These are phyloP conservation scores for Kodamaea kaohsiungensis DNA, from an alignment of 805 yeast species.

Conservation along the genomic window DNA sequence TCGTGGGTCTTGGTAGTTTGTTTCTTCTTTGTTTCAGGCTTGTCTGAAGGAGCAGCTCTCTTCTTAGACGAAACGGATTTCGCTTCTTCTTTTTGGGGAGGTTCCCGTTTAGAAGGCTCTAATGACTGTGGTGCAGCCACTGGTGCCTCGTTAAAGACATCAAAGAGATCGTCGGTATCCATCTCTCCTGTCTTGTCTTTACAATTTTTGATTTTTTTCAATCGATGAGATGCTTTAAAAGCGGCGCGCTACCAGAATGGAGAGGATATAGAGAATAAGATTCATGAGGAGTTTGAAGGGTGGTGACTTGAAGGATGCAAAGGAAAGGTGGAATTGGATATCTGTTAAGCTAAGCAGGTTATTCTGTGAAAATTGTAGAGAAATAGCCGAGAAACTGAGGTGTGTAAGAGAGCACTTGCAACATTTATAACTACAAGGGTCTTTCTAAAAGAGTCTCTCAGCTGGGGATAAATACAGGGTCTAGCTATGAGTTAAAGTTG, in stretches of 20 bases:
- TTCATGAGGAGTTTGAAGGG: no score
- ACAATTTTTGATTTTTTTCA: not conserved
- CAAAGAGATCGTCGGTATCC: constrained; percentile 59
- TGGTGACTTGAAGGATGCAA: no score
- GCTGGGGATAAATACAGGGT: no score
- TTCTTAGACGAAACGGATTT: constrained; percentile 20
- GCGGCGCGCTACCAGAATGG: not conserved
- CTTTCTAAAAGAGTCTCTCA: no score
- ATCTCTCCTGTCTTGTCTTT: constrained; percentile 12
- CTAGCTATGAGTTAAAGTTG: no score
- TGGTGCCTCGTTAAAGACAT: constrained; percentile 61
- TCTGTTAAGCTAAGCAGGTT: no score
- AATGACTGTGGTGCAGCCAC: constrained; percentile 28
- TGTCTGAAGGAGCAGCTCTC: constrained; percentile 14
- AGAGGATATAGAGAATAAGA: not conserved
- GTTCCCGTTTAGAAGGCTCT: constrained; percentile 14
- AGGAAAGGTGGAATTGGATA: no score
- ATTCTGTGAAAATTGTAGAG: no score
- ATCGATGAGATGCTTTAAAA: not conserved
- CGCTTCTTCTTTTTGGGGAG: not conserved
- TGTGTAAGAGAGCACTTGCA: no score
- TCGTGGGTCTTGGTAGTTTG: constrained; percentile 26
- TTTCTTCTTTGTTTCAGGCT: constrained; percentile 10
- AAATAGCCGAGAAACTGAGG: no score
- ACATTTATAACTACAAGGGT: no score